Base-by-base conservation (phyloP, 805 yeast genomes). In the Pichia exigua region DNA sequence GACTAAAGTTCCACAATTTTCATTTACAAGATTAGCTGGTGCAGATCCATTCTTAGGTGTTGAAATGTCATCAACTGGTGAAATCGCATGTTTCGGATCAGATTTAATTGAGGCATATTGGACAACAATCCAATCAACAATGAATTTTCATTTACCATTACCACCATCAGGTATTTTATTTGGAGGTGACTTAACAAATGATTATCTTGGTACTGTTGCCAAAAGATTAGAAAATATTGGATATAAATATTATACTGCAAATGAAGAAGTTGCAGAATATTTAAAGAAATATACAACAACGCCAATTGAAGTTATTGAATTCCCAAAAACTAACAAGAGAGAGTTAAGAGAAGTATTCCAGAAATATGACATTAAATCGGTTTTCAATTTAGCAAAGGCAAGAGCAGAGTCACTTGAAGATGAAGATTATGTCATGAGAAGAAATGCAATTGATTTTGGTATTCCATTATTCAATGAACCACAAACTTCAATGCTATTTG, bases 61-160 rank as follows among this genome's bases (percentile, higher is more conserved):
- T 59, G 99, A 94, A 75, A 94, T 94, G 99, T 85, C 98, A 8
- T 91, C 98, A 13, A 94, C 99, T 48, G 99, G 99, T 71, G 99
- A 94, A 74, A 87, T 94, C 67, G 99, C 99, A 30, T 87, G 97
- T 67, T 94, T 94, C 67, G 99, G 99, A 61, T 75, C 75, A 56
- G 85, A 88, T 69, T 69, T 85, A 56, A 62, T 78, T 51, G 98
- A 94, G 72, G 96, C 98, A 38, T 94, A 94, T 79, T 94, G 98
- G 98, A 85, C 97, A 44, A 85, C 98, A 17, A 82, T 92, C 62
- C 97, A 94, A 77, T 80, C 96, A 47, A 90, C 96, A 42, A 94
- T 91, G 97, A 92, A 92, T 78, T 94, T 94, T 82, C 78, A 87
- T 64, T 81, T 94, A 47, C 99, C 99, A 57, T 74, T 77, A 65